Evolutionary conservation across 73 alveolate species (phyloP), one percentile per base, ranked within the genome.

Genomic region (Paramecium sonneborni): DNA sequence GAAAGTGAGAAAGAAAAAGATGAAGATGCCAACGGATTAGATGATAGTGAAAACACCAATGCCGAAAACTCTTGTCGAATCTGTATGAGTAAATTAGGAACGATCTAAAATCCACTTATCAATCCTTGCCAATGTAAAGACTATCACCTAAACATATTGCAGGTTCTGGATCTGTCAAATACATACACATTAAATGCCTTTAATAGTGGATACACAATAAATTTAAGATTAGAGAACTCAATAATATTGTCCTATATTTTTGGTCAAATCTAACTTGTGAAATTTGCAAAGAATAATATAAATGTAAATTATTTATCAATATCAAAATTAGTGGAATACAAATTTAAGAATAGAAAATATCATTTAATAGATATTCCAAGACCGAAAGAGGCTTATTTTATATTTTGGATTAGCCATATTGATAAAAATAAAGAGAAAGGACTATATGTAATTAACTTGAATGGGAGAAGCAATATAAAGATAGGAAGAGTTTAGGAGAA

Each of bases 151-250:
- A 52, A 52, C 32, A 52, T 52, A 52, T 52, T 52, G 68, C 37
- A 74, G 87, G 87, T 79, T 79, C 90, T n/a, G 90, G 90, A 79
- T 79, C 90, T 79, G 90, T 79, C 55, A 79, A 79, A 24, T 79
- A 79, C 28, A 43, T 46, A 30, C 90, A 79, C 28, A 38, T 79
- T 11, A 79, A 79, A 44, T 79, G 90, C 24, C 43, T 79, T 8
- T 79, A 39, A 43, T 46, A 43, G n/a, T 79, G 90, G 90, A 79
- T 79, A 38, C 44, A 79, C 55, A 79, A 46, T 46, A 79, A 79
- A 79, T 30, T 79, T 28, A 79, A 79, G 30, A 43, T 44, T 10
- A 79, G 44, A 41, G 90, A 79, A 44, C 74, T 79, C 37, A 79
- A 79, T 23, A 79, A 44, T 43, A 79, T 79, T 6, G 32, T 39